A percentile compares a stretch with the other conserved stretches of the same genome.
Evolutionary conservation across 73 alveolate species (phyloP).

Genomic region (Paramecium bursaria): DNA sequence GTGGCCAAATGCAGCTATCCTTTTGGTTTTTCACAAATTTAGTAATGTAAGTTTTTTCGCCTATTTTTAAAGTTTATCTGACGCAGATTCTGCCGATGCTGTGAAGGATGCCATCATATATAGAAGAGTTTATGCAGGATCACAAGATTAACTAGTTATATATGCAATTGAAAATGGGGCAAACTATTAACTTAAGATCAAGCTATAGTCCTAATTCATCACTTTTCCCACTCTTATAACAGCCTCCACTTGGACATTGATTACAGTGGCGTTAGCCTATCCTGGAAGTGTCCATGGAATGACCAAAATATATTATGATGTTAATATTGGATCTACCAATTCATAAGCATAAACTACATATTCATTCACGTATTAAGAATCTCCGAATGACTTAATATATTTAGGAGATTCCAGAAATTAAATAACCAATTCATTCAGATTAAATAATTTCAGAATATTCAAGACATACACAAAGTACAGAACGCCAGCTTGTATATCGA

Average conservation of each 20-base stretch:
- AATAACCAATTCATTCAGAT: not conserved
- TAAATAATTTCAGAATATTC: not conserved
- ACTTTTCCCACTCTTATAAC: not conserved
- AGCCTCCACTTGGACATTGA: constrained; percentile 39
- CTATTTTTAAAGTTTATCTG: too few relatives aligned
- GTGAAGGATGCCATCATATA: constrained; percentile 7
- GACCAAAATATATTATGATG: constrained; percentile 9
- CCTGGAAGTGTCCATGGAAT: not conserved
- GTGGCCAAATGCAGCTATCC: not conserved
- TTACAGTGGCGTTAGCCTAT: not conserved
- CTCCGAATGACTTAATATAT: not conserved
- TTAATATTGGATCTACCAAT: constrained; percentile 3
- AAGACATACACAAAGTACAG: not conserved
- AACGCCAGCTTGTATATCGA: constrained; percentile 1
- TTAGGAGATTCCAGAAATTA: not conserved
- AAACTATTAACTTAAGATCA: not conserved
- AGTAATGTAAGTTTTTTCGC: not conserved
- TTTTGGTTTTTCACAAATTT: constrained; percentile 40
- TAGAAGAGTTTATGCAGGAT: constrained; percentile 8
- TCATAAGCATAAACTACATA: constrained; percentile 4
- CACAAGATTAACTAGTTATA: constrained; percentile 10
- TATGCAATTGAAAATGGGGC: not conserved
- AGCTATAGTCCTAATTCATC: not conserved
- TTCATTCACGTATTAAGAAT: not conserved
- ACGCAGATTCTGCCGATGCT: not conserved